Base-by-base conservation (phyloP, 208 protist species). In the Naegleria lovaniensis region DNA sequence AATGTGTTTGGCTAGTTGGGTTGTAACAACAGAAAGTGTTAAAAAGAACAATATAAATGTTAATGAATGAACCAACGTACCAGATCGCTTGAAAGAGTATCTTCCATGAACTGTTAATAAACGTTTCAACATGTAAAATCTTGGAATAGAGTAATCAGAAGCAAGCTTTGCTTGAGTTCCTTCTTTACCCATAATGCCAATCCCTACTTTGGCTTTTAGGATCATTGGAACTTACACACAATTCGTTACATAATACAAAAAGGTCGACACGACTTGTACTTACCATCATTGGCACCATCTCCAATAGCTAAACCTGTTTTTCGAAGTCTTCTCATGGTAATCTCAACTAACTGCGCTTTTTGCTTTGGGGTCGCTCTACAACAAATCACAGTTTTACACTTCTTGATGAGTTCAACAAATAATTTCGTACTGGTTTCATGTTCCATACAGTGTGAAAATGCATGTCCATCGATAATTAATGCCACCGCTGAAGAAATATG, bases 71-170 rank as follows among this genome's bases (percentile, higher is more conserved):
- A n/a, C n/a, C n/a, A n/a, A 48, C 43, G 7, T 48, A 48, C 43
- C 43, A 90, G 98, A 97, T 67, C 98, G 96, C 25, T 95, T 93
- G 89, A 99, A 97, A 36, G 95, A 93, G 93, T 98, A 98, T 43
- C 96, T 94, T 29, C 98, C 98, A 92, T 99, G 98, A 51, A 99
- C 96, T 0, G 98, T 94, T 88, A 98, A 95, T 76, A 99, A 94
- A 2, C 94, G 93, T 38, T 94, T 92, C n/a, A 99, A 94, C 90
- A 98, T 96, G 91, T 96, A 96, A 91, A 99, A 99, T 84, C 96
- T 95, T 13, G 95, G 96, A 29, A 99, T 97, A 9, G 97, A 95
- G 93, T 97, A 99, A 92, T 99, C 98, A 2, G 96, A 95, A 13
- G 96, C 95, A 0, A 97, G 93, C 83, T 96, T 96, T 0, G 97